Conservation (phyloP, 768 basidiomycete genomes). For the Pleurotus djamor region DNA sequence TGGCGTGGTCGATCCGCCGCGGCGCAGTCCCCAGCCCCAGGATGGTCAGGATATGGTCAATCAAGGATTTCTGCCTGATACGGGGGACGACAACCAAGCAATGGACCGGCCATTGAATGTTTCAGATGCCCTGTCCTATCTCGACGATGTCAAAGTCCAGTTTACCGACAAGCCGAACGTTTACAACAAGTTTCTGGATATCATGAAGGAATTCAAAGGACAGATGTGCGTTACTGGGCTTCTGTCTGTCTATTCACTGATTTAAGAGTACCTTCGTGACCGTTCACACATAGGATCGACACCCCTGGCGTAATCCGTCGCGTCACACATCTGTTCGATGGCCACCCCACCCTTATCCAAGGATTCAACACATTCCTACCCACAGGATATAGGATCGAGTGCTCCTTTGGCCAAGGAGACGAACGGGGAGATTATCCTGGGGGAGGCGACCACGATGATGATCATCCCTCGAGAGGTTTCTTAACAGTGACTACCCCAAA, state of each 20-base stretch:
- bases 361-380: slow-evolving; percentile 99
- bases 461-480: background rate
- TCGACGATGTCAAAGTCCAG: slow-evolving; percentile 90
- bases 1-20: background rate
- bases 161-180: slow-evolving; percentile 93
- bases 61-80: background rate
- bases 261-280: background rate
- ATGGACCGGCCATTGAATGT: slow-evolving; percentile 80
- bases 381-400: slow-evolving; percentile 91
- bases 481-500: slow-evolving; percentile 1
- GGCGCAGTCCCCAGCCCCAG: background rate
- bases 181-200: slow-evolving; percentile 92
- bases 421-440: background rate
- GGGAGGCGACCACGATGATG: background rate
- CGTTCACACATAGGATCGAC: slow-evolving; percentile 66
- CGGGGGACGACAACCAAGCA: slow-evolving; percentile 6
- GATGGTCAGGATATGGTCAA: slow-evolving; percentile 27
- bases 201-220: slow-evolving; percentile 99
- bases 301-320: slow-evolving; percentile 97
- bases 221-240: slow-evolving; percentile 59
- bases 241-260: background rate
- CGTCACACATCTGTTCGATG: slow-evolving; percentile 90
- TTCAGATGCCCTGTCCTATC: slow-evolving; percentile 89
- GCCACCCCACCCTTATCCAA: slow-evolving; percentile 88
- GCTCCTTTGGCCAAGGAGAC: slow-evolving; percentile 28